phyloP scores from a whole-genome alignment of 306 rosid species.

The Begonia masoniana region DNA sequence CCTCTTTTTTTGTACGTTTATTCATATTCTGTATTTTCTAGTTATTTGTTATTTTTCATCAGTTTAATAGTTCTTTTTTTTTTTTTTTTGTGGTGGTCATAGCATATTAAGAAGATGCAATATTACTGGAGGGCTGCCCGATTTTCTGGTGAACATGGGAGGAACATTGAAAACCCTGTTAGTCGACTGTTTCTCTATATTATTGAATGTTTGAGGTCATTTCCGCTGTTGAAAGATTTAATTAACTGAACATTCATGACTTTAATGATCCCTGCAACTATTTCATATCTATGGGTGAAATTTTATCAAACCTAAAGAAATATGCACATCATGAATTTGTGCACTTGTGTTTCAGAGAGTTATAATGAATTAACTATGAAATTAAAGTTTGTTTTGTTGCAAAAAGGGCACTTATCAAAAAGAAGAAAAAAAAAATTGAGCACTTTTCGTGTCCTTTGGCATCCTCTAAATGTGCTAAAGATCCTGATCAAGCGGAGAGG shows the following conservation, averaged over 20 bases:
- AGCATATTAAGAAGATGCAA: constrained; percentile 71
- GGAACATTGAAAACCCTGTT: constrained; percentile 28
- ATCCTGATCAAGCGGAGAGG: no score
- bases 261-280: no score
- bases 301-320: neutral
- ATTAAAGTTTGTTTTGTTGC: no score
- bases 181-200: constrained; percentile 10
- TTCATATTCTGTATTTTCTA: no score
- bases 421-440: no score
- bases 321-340: neutral
- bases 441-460: no score
- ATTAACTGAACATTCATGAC: neutral
- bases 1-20: no score
- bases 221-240: neutral
- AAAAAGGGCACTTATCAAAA: no score
- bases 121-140: constrained; percentile 39
- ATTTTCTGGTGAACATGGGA: constrained; percentile 22
- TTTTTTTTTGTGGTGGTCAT: constrained; percentile 15
- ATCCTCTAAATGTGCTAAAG: no score
- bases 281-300: neutral
- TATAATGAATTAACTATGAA: no score
- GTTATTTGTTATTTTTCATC: neutral
- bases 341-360: neutral
- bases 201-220: neutral
- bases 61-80: constrained; percentile 1